These are phyloP conservation scores for Talaromyces thailandensis DNA, from an alignment of 495 filamentous ascomycete species.

Conservation along the genomic window DNA sequence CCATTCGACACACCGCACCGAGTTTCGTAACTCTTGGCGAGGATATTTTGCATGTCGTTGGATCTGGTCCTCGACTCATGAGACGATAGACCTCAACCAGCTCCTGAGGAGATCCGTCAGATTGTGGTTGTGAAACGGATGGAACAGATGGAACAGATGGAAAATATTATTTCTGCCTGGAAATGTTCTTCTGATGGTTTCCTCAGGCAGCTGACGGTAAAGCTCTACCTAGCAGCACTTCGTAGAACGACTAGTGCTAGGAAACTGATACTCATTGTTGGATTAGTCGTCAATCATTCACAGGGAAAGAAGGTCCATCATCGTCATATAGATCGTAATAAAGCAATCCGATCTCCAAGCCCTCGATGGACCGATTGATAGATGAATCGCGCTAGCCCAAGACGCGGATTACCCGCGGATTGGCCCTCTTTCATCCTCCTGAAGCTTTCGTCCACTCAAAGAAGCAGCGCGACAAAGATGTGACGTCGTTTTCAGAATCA, in stretches of 20 bases:
- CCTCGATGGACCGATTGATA: background rate
- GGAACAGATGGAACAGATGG: too few species aligned
- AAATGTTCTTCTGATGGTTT: background rate
- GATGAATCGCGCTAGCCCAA: background rate
- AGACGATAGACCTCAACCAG: background rate
- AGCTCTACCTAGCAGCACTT: too few species aligned
- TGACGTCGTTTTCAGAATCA: background rate
- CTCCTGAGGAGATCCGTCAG: background rate
- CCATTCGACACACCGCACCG: background rate
- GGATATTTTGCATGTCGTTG: background rate
- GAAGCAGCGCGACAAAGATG: background rate
- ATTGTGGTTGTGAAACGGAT: background rate
- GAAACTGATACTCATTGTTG: background rate
- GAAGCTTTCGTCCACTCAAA: background rate
- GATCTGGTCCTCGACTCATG: background rate
- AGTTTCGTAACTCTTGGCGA: background rate
- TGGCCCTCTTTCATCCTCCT: background rate
- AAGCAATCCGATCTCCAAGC: background rate
- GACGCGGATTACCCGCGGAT: background rate
- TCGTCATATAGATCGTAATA: background rate
- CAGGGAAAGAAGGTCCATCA: background rate
- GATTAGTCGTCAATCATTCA: background rate
- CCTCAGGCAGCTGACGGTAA: background rate
- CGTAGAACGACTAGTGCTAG: background rate
- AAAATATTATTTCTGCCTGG: background rate